These are phyloP conservation scores for Ulota crispa DNA, from an alignment of 225 moss, liverwort and hornwort genomes.

Conservation along the genomic window DNA sequence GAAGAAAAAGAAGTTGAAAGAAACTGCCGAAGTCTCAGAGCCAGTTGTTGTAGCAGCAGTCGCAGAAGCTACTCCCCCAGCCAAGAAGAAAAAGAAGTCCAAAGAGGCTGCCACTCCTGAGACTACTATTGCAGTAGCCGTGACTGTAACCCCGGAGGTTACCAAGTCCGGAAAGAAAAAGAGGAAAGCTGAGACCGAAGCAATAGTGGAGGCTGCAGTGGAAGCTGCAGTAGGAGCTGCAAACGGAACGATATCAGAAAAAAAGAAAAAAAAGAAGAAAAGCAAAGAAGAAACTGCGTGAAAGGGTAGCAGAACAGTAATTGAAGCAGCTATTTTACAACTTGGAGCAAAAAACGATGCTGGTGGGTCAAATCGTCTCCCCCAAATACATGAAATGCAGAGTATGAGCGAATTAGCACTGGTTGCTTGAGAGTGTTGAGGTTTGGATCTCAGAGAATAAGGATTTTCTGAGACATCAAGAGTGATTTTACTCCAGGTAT, in stretches of 20 bases:
- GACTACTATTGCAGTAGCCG: constrained; percentile 18
- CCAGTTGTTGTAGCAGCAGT: neutral
- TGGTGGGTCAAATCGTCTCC: neutral
- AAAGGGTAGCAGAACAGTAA: neutral
- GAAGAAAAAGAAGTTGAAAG: constrained; percentile 45
- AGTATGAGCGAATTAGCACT: neutral
- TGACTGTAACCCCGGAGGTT: constrained; percentile 12
- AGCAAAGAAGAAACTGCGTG: constrained; percentile 4
- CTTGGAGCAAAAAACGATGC: neutral
- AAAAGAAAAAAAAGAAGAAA: constrained; percentile 21
- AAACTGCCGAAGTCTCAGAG: constrained; percentile 1
- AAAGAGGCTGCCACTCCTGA: constrained; percentile 24
- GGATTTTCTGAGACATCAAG: neutral
- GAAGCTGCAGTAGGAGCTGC: constrained; percentile 18
- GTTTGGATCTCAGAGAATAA: neutral
- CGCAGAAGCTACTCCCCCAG: constrained; percentile 6
- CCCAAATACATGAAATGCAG: neutral
- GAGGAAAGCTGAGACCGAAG: constrained; percentile 37
- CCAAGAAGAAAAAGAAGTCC: constrained; percentile 37
- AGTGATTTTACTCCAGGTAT: neutral
- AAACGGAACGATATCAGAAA: constrained; percentile 3
- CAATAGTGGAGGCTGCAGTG: constrained; percentile 23
- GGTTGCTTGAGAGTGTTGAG: neutral
- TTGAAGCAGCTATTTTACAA: neutral
- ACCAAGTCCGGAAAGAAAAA: constrained; percentile 38